phyloP scores from a whole-genome alignment of 768 basidiomycete species.

The Melanogaster broomeanus region DNA sequence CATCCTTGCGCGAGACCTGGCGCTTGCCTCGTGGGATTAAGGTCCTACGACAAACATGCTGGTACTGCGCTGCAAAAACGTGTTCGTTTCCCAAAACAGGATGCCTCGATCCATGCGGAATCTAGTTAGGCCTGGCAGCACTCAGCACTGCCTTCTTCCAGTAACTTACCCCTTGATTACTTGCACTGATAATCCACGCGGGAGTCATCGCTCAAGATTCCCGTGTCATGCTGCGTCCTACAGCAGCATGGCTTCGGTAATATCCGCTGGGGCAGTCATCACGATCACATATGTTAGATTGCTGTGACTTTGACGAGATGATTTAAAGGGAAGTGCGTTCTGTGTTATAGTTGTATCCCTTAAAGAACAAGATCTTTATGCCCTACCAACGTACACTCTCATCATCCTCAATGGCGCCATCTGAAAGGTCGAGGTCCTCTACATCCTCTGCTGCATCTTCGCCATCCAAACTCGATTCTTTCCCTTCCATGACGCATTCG shows the following conservation, averaged over 20 bases:
- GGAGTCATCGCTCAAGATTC: conserved; percentile 34
- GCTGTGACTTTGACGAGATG: conserved; percentile 22
- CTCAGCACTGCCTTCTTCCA: conserved; percentile 31
- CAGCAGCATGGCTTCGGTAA: conserved; percentile 36
- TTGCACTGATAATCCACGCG: conserved; percentile 32
- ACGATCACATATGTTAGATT: conserved; percentile 21
- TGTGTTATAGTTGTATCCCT: conserved; percentile 6
- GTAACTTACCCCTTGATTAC: conserved; percentile 35
- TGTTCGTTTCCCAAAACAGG: conserved; percentile 32
- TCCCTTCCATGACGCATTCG: conserved; percentile 36
- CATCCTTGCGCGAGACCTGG: conserved; percentile 24
- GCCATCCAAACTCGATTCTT: conserved; percentile 28
- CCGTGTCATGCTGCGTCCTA: conserved; percentile 32
- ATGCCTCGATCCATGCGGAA: conserved; percentile 14
- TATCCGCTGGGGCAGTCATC: conserved; percentile 30
- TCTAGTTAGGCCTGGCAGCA: conserved; percentile 24
- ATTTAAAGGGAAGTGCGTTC: conserved; percentile 24
- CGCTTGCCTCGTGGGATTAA: conserved; percentile 33
- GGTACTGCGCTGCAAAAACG: conserved; percentile 35
- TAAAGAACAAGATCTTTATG: conserved; percentile 24
- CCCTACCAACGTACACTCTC: conserved; percentile 32
- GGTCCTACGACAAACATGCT: conserved; percentile 27
- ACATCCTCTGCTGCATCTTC: conserved; percentile 32
- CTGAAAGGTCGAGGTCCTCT: conserved; percentile 35
- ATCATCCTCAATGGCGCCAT: conserved; percentile 34